Base-by-base conservation (phyloP, 2,329 filamentous ascomycete species). In the Samsoniella hepiali region DNA sequence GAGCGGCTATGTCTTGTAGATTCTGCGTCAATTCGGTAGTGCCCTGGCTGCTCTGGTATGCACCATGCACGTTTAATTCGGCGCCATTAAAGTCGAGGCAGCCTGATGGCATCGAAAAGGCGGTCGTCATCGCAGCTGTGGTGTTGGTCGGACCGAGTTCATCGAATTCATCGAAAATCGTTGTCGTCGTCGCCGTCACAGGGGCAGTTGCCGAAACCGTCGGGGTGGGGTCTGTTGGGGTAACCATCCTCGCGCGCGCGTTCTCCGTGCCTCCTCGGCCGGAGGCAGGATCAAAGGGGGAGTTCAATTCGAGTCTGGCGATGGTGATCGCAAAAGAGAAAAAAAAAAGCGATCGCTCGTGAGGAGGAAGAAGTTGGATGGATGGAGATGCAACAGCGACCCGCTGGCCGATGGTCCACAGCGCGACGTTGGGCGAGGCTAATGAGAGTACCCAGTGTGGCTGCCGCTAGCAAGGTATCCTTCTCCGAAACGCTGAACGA, bases 61-160 rank as follows among this genome's bases (percentile, higher is more conserved):
- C 4, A 11, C 15, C 27, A 1, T 10, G 32, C 11, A 47, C n/a
- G 3, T 49, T 10, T 5, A 54, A 27, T 2, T 5, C 10, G 3
- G 50, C 60, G 6, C 60, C 42, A 27, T 42, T 22, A 27, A 56
- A 56, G 44, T 50, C 27, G 51, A 56, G 44, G n/a, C 60, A 62
- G 42, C 15, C 60, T 10, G 22, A 9, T 3, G 51, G 51, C 42
- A 62, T 62, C 22, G 53, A 38, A 27, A 56, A 56, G 5, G 60
- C 38, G 15, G 60, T 62, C 27, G 60, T 62, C 60, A 62, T 55
- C 9, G 50, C n/a, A 7, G 27, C 31, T 7, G 27, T 5, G 13
- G 31, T 10, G 3, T 40, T 8, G 10, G 36, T 34, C 10, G 49
- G 1, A 2, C 10, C 10, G 27, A 1, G 8, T 4, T 7, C 1